These are phyloP conservation scores for Verticillium nubilum DNA, from an alignment of 2,329 filamentous ascomycete species.

Conservation along the genomic window DNA sequence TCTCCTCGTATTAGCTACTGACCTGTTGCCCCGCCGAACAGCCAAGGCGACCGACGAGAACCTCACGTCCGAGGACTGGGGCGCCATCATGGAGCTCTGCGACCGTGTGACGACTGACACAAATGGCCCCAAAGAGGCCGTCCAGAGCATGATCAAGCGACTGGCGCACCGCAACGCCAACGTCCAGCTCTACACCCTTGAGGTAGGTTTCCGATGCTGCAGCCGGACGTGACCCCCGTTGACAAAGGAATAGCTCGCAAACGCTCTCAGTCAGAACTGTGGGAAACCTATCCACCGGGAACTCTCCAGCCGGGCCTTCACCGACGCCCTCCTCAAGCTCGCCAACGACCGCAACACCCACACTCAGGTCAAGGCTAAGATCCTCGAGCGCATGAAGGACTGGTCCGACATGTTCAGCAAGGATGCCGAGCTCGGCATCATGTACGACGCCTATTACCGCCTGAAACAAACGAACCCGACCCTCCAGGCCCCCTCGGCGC, in stretches of 20 bases:
- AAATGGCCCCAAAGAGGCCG: slow-evolving; percentile 71
- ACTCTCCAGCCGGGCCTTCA: slow-evolving; percentile 85
- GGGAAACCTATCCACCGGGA: slow-evolving; percentile 83
- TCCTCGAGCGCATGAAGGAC: slow-evolving; percentile 91
- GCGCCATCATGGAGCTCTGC: slow-evolving; percentile 58
- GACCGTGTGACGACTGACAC: slow-evolving; percentile 50
- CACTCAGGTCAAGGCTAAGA: slow-evolving; percentile 93
- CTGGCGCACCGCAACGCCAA: slow-evolving; percentile 92
- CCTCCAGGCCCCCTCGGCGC: slow-evolving; percentile 85
- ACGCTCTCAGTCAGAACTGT: slow-evolving; percentile 89
- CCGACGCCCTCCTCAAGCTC: slow-evolving; percentile 84
- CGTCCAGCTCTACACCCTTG: slow-evolving; percentile 90
- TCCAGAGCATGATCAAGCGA: slow-evolving; percentile 85
- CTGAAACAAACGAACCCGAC: slow-evolving; percentile 83
- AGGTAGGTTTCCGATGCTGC: slow-evolving; percentile 43
- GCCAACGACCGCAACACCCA: slow-evolving; percentile 95
- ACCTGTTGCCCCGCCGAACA: slow-evolving; percentile 18
- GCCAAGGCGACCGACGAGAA: slow-evolving; percentile 93
- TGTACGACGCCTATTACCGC: slow-evolving; percentile 90
- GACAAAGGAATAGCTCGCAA: slow-evolving; percentile 58
- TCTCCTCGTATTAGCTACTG: neutral
- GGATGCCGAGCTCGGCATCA: slow-evolving; percentile 90
- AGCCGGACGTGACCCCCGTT: neutral
- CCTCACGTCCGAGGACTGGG: slow-evolving; percentile 75
- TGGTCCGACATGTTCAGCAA: slow-evolving; percentile 93